These are phyloP conservation scores for Coprinopsis cinerea DNA, from an alignment of 768 basidiomycete genomes.

Conservation along the genomic window DNA sequence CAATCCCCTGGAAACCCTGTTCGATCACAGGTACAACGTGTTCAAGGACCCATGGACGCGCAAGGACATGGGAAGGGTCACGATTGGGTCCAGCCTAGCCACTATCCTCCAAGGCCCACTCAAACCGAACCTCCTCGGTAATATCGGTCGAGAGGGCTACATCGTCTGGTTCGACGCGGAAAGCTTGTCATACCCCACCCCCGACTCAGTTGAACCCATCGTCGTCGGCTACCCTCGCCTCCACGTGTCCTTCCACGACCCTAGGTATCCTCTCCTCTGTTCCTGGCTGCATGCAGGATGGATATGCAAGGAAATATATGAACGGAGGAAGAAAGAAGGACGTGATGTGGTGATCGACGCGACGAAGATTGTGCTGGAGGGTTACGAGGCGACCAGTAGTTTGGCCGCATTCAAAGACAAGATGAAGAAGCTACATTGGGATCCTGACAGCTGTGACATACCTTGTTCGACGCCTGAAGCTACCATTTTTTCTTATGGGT, in stretches of 20 bases:
- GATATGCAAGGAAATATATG: neutral
- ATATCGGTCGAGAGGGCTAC: slow-evolving; percentile 43
- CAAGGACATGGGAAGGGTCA: no score
- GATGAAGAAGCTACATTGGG: neutral
- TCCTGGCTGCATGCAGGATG: slow-evolving; percentile 44
- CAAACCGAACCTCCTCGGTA: slow-evolving; percentile 24
- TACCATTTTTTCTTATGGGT: neutral
- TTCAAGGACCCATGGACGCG: no score
- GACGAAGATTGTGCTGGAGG: neutral
- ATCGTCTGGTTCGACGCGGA: slow-evolving; percentile 45
- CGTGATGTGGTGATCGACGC: neutral
- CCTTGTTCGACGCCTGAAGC: neutral
- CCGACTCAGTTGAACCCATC: slow-evolving; percentile 3
- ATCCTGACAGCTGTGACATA: neutral
- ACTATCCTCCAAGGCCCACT: slow-evolving; percentile 24
- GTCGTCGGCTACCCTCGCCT: slow-evolving; percentile 21
- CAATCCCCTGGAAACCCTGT: no score
- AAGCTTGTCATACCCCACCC: slow-evolving; percentile 6
- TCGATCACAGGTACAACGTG: no score
- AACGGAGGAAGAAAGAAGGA: neutral
- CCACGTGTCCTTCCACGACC: slow-evolving; percentile 45
- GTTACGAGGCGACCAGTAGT: neutral
- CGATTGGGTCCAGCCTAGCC: slow-evolving; percentile 44
- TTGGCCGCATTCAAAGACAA: neutral
- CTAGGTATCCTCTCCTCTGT: slow-evolving; percentile 42